phyloP scores from a whole-genome alignment of 345 rosid genomes.

The Euphorbia peplus region DNA sequence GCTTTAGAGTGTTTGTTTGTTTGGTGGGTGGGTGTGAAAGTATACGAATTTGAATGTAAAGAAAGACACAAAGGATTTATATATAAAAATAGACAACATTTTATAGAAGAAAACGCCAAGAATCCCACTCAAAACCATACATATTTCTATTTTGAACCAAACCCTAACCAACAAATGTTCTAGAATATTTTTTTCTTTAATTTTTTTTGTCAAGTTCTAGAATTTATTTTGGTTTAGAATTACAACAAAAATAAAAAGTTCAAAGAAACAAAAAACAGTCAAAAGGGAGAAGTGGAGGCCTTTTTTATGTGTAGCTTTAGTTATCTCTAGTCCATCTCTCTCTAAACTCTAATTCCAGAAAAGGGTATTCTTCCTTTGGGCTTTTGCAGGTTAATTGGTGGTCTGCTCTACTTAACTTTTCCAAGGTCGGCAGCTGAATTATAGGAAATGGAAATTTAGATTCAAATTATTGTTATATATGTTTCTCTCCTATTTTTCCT shows the following conservation, averaged over 20 bases:
- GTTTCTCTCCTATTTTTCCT: too few relatives aligned
- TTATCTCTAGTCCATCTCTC: neutral
- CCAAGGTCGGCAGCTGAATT: too few relatives aligned
- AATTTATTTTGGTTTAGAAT: conserved; percentile 13
- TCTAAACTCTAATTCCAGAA: neutral
- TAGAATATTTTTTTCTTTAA: conserved; percentile 10
- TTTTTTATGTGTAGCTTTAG: conserved; percentile 4
- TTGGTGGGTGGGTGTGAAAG: conserved; percentile 6
- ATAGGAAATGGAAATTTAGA: too few relatives aligned
- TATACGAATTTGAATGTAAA: conserved; percentile 6
- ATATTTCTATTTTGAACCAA: conserved; percentile 24
- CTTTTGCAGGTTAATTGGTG: neutral
- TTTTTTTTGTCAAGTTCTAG: too few relatives aligned
- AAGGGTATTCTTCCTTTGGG: neutral
- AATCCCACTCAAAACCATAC: conserved; percentile 44
- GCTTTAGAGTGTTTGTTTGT: neutral
- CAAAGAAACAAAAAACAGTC: neutral
- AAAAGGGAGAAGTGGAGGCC: conserved; percentile 27
- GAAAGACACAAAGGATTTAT: conserved; percentile 16
- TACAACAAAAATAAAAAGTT: neutral
- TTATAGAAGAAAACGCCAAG: conserved; percentile 38
- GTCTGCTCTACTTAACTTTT: too few relatives aligned
- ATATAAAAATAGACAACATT: neutral
- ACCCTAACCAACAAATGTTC: neutral
- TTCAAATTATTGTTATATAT: too few relatives aligned